A percentile compares a stretch with the other conserved stretches of the same genome.
phyloP scores from a whole-genome alignment of 1,284 basidiomycete genomes.

The Austroboletus novae-zelandiae region DNA sequence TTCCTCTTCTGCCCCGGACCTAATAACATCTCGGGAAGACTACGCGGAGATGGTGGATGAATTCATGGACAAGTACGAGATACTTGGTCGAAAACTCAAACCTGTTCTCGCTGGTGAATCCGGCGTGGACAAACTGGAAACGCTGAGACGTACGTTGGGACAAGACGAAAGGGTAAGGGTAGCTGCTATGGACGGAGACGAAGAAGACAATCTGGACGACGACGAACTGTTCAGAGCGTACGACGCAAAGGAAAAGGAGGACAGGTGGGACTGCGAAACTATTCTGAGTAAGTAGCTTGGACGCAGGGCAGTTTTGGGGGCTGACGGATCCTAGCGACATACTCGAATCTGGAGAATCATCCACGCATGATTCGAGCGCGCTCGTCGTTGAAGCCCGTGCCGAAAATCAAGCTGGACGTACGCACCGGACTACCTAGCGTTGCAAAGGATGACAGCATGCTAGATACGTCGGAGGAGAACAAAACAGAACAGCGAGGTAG shows the following conservation, averaged over 20 bases:
- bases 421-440: constrained; percentile 74
- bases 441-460: constrained; percentile 22
- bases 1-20: constrained; percentile 67
- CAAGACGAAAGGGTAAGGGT: constrained; percentile 53
- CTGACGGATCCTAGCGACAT: constrained; percentile 69
- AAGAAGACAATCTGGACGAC: constrained; percentile 45
- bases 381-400: constrained; percentile 44
- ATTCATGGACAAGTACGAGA: constrained; percentile 91
- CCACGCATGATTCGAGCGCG: constrained; percentile 78
- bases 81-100: constrained; percentile 86
- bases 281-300: constrained; percentile 74
- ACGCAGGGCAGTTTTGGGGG: not conserved
- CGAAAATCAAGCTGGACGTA: constrained; percentile 69
- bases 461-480: constrained; percentile 20
- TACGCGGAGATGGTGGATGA: constrained; percentile 93
- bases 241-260: constrained; percentile 56
- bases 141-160: constrained; percentile 76
- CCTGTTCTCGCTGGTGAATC: constrained; percentile 70
- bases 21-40: constrained; percentile 81
- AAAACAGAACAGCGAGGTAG: constrained; percentile 33
- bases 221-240: constrained; percentile 52
- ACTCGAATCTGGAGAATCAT: constrained; percentile 94
- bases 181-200: constrained; percentile 28
- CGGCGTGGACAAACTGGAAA: constrained; percentile 75
- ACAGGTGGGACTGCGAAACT: constrained; percentile 93